A percentile compares a stretch with the other conserved stretches of the same genome.
Evolutionary conservation across 1,284 basidiomycete genomes (phyloP).

Genomic region (Caloboletus firmus): DNA sequence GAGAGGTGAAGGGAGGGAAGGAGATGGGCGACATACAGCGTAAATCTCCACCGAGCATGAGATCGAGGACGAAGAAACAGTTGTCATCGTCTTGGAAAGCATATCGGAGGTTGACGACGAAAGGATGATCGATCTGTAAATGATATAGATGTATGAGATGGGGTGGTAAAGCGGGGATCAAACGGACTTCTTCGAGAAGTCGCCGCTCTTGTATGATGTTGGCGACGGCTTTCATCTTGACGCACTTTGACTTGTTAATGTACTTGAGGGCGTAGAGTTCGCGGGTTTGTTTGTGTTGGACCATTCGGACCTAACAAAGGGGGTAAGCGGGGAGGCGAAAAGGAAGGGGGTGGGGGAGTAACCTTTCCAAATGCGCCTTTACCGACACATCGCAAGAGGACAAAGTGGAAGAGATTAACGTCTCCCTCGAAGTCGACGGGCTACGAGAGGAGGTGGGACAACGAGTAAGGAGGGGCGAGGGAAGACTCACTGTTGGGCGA

Average conservation of each 20-base stretch:
- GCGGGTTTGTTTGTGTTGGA: constrained; percentile 96
- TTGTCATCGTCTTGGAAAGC: constrained; percentile 99
- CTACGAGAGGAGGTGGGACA: constrained; percentile 42
- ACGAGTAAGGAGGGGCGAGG: background rate
- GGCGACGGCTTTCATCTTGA: constrained; percentile 96
- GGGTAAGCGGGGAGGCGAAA: constrained; percentile 8
- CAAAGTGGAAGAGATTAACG: constrained; percentile 96
- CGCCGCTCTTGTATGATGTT: constrained; percentile 96
- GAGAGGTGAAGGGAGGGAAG: constrained; percentile 30
- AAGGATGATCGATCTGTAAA: constrained; percentile 89
- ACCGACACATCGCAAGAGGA: constrained; percentile 90
- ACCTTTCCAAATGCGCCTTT: constrained; percentile 99
- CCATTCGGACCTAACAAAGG: constrained; percentile 81
- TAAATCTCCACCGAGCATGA: constrained; percentile 97
- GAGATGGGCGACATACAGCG: constrained; percentile 78
- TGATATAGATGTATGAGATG: background rate
- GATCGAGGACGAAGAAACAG: constrained; percentile 96
- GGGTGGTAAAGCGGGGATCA: background rate
- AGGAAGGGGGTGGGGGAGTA: constrained; percentile 2
- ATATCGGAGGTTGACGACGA: constrained; percentile 94
- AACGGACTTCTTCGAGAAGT: constrained; percentile 81
- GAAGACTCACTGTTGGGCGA: constrained; percentile 63
- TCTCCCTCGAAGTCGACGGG: constrained; percentile 98
- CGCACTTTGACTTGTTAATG: constrained; percentile 97
- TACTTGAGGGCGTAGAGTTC: constrained; percentile 97